A percentile compares a stretch with the other conserved stretches of the same genome.
Conservation (phyloP, 2,329 filamentous ascomycete genomes). For the Colletotrichum nymphaeae region DNA sequence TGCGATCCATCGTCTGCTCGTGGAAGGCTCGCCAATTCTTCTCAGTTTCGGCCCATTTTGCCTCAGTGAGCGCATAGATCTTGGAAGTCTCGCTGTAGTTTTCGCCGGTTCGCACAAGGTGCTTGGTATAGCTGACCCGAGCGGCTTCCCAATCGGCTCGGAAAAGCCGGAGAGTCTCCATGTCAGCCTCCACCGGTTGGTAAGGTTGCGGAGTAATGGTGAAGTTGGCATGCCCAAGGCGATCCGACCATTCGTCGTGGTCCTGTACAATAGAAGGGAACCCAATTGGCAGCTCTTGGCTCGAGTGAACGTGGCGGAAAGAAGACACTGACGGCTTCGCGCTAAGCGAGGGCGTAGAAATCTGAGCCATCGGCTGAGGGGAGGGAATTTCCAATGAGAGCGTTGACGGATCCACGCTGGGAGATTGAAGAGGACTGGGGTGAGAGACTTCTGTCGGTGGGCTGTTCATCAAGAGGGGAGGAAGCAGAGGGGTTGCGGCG, state of each 20-base stretch:
- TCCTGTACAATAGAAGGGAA: constrained; percentile 75
- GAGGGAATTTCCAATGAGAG: constrained; percentile 52
- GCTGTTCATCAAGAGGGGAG: constrained; percentile 76
- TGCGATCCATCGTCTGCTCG: constrained; percentile 69
- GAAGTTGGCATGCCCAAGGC: constrained; percentile 93
- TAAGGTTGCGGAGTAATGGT: constrained; percentile 88
- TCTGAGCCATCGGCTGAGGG: constrained; percentile 58
- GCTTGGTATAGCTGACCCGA: constrained; percentile 87
- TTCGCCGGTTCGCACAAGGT: constrained; percentile 87
- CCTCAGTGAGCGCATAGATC: constrained; percentile 85
- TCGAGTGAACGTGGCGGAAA: constrained; percentile 57
- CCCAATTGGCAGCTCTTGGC: constrained; percentile 60
- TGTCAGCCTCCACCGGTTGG: constrained; percentile 69
- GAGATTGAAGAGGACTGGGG: constrained; percentile 88
- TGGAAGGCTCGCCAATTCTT: constrained; percentile 78
- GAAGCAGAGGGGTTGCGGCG: constrained; percentile 85
- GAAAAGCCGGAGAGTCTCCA: constrained; percentile 69
- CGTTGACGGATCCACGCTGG: constrained; percentile 75
- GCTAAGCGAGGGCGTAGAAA: constrained; percentile 71
- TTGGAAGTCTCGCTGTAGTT: constrained; percentile 92
- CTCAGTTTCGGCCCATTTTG: constrained; percentile 89
- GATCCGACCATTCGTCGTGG: constrained; percentile 84
- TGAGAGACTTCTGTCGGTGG: constrained; percentile 66
- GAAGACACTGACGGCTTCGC: constrained; percentile 73
- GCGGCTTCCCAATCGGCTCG: constrained; percentile 86